Evolutionary conservation across 2,329 filamentous ascomycete species (phyloP), one percentile per base, ranked within the genome.

Genomic region (Grosmannia clavigera): DNA sequence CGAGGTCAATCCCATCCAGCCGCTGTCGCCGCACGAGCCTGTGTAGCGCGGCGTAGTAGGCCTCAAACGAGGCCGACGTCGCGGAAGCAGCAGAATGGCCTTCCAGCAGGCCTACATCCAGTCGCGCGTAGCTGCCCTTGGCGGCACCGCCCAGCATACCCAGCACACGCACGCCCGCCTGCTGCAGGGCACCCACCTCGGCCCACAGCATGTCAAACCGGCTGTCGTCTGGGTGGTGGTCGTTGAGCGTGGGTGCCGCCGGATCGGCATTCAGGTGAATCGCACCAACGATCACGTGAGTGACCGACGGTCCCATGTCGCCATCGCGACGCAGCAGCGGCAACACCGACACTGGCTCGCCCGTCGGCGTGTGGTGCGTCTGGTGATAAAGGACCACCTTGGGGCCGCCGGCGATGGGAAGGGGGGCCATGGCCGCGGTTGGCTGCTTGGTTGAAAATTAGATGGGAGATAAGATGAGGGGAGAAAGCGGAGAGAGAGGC

Each of bases 141-240:
- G 88, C 88, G 3, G 88, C 88, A 16, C 89, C 89, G 38, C 89
- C 89, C 0, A 94, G 76, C 87, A 94, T 90, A 55, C 84, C 87
- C 64, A 92, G 75, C n/a, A 92, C 81, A 67, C 85, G 86, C 66
- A 92, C 77, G 27, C 87, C 88, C 46, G 76, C 77, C 1, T 80
- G 81, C 71, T 91, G 86, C n/a, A 90, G 73, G 66, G 82, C 76
- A 33, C 79, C 78, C 19, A 88, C 78, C 69, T 92, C 88, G 9
- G 79, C 78, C 87, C 88, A 92, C 53, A 92, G 75, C 10, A 81
- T 79, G 22, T 76, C 71, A 69, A 83, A 90, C 62, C 83, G 80
- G 31, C 79, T 73, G 65, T 86, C 76, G 16, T 81, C 76, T 2
- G 86, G 87, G 0, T 75, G 75, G 68, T 90, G 83, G 72, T 94